These are phyloP conservation scores for Trichomonascaceae sp. DNA, from an alignment of 1,139 yeast genomes.

Conservation along the genomic window DNA sequence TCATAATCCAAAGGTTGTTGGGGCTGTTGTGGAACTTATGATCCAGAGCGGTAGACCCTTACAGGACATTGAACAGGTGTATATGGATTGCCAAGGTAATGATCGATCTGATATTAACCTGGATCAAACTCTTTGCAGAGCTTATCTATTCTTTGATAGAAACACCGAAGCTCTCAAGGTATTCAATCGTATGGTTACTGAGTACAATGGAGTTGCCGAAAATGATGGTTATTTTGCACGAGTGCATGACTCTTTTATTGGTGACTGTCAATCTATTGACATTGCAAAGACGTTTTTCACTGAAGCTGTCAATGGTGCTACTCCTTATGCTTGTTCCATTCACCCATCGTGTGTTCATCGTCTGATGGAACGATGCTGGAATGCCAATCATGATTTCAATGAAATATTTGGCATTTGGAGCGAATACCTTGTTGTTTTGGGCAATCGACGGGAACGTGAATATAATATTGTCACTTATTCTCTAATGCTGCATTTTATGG, in stretches of 20 bases:
- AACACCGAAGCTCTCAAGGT: slow-evolving; percentile 46
- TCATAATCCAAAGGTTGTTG: slow-evolving; percentile 53
- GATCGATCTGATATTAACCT: slow-evolving; percentile 35
- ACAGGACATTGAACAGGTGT: slow-evolving; percentile 50
- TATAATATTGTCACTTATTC: slow-evolving; percentile 64
- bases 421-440: slow-evolving; percentile 49
- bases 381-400: slow-evolving; percentile 49
- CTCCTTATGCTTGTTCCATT: slow-evolving; percentile 66
- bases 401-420: slow-evolving; percentile 60
- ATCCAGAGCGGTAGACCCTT: slow-evolving; percentile 54
- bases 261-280: slow-evolving; percentile 66
- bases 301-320: slow-evolving; percentile 57
- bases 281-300: slow-evolving; percentile 71
- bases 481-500: slow-evolving; percentile 63
- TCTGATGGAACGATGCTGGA: slow-evolving; percentile 59
- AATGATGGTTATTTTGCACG: slow-evolving; percentile 46
- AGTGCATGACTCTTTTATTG: slow-evolving; percentile 74
- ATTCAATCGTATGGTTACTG: slow-evolving; percentile 40
- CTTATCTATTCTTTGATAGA: slow-evolving; percentile 48
- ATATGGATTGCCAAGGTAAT: slow-evolving; percentile 24
- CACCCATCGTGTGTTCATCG: slow-evolving; percentile 73
- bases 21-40: slow-evolving; percentile 65
- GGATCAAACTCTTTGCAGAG: slow-evolving; percentile 56
- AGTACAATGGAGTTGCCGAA: slow-evolving; percentile 23
- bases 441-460: slow-evolving; percentile 46